Base-by-base conservation (phyloP, 192 early-diverging fungal species). In the Coemansia sp. region DNA sequence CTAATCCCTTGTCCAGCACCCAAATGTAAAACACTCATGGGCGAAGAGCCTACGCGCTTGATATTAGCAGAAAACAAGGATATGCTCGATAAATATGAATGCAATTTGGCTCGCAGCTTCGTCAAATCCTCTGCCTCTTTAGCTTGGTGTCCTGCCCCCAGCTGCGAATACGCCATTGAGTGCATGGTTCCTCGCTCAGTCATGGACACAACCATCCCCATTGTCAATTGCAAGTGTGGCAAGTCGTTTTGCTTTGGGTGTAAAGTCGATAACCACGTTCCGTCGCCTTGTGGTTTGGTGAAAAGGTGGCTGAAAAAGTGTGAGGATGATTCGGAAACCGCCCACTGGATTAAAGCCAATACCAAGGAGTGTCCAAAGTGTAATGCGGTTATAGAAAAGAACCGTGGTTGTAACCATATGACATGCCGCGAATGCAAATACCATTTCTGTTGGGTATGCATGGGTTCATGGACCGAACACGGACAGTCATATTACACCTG, bases 371-470 rank as follows among this genome's bases (percentile, higher is more conserved):
- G 98, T 78, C 77, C 91, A 39, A 95, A 95, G 79, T 99, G 98
- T 81, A 85, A 89, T 62, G 88, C 94, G 6, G 95, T 92, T 0
- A 98, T 99, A 69, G 98, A 99, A 76, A 99, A 99, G 87, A 99
- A 99, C 77, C 97, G 98, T 49, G 98, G 98, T 5, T 99, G 98
- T 85, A 99, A 98, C 79, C 96, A 98, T 74, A 99, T 99, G 98
- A 96, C 95, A 1, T 99, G 98, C 84, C 89, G 93, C 64, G 95
- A 97, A 79, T 99, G 98, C 78, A 88, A 90, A 76, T 87, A 97
- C 79, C 95, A 98, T 84, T 99, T 98, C 75, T 99, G 98, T 79
- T 99, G 98, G 98, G 93, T 99, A 37, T 99, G 98, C 81, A 88
- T 91, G 88, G 97, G 96, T 10, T 94, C 96, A 26, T 99, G 98